Evolutionary conservation across 2,329 filamentous ascomycete species (phyloP), one percentile per base, ranked within the genome.

Genomic region (Ceratocystiopsis sp.): DNA sequence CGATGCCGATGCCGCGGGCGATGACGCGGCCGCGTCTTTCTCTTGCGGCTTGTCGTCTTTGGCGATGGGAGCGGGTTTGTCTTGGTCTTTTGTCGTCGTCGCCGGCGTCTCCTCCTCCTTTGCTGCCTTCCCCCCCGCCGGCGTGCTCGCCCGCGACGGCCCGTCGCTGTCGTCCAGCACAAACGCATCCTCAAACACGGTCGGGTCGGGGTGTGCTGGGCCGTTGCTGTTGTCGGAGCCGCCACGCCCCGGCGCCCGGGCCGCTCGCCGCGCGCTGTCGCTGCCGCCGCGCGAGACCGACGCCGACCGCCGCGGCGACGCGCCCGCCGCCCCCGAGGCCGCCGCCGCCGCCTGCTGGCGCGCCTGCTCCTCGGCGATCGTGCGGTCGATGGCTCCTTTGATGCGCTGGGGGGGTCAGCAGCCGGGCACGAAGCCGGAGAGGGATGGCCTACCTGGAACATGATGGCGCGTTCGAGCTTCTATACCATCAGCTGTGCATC

Each of bases 291-390:
- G 56, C 17, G 62, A 66, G 39, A 61, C 59, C 40, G 66, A 71
- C 48, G 55, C 62, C 9, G 67, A 63, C 42, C 64, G 58, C 49
- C 67, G 59, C 48, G 66, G 48, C 46, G 63, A 59, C 54, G 59
- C 54, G 53, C 62, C 53, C 45, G 43, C 41, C 1, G 43, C 61
- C 61, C 51, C 59, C 54, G 52, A 61, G 42, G 67, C 65, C 6
- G 67, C 58, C 49, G 67, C 54, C 36, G 63, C 52, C 41, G 66
- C 61, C 55, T 73, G 73, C 57, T 86, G 81, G 46, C 84, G 80
- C 45, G 84, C 82, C 62, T 93, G 84, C 63, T 95, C 87, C 64
- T 94, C 85, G 54, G 85, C 83, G 55, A 95, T 91, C 54, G 80
- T 80, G 54, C 78, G 78, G 59, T 93, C 84, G 59, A 93, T 85